Base-by-base conservation (phyloP, 2,329 filamentous ascomycete species). In the Neofusicoccum umdonicola region DNA sequence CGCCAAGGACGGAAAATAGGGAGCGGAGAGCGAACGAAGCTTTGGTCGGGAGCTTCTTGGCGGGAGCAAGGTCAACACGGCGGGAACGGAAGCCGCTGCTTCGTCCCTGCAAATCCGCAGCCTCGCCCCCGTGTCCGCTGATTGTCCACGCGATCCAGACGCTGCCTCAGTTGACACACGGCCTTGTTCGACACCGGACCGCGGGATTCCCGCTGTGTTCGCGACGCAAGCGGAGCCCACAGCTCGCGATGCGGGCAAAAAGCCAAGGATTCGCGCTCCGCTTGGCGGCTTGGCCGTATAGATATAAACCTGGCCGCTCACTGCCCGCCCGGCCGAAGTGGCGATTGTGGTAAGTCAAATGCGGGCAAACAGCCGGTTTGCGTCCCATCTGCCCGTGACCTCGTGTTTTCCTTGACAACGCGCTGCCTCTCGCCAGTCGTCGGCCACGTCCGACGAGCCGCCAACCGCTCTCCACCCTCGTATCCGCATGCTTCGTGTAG, bases 201-300 rank as follows among this genome's bases (percentile, higher is more conserved):
- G 22, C 22, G 22, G 19, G 22, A 22, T 22, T 22, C 22, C 22
- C 22, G 22, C 22, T 22, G 22, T 22, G 22, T 31, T 31, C 27
- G 22, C 27, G 27, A 31, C 0, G 6, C 5, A 7, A 31, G 27
- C 27, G 1, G 27, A 31, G 4, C 4, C 4, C 27, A 31, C 27
- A 1, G 4, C 27, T 31, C 27, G 27, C 27, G 27, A 31, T 31
- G 27, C 27, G 15, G n/a, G 15, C 13, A 44, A 0, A n/a, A 17
- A 52, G 50, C 50, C 50, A 52, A 52, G 50, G 15, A 17, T 19
- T 19, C 9, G 8, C 45, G 45, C 45, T 48, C 17, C 3, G 22
- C 45, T 52, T 52, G 50, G 50, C 50, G 50, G 15, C 50, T 52
- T 52, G 50, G 50, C 50, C 50, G n/a, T 3, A 37, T 3, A 37